A percentile compares a stretch with the other conserved stretches of the same genome.
phyloP scores from a whole-genome alignment of 2,329 filamentous ascomycete genomes.

The Penicillium crustosum region DNA sequence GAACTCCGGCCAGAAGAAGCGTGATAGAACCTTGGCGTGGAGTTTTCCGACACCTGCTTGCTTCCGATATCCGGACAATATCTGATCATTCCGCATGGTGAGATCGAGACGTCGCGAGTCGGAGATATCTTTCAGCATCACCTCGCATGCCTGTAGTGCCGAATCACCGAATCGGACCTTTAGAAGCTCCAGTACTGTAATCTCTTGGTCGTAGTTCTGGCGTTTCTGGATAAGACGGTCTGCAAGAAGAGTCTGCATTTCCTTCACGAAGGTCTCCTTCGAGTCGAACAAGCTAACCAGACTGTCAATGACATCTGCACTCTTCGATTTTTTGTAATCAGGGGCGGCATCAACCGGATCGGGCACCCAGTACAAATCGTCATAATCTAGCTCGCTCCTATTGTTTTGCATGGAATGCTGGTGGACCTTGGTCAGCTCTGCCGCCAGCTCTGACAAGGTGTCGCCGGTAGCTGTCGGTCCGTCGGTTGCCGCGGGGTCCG shows the following conservation, averaged over 20 bases:
- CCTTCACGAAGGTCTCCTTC: conserved; percentile 89
- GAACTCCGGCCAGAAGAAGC: conserved; percentile 88
- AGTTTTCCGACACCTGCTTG: conserved; percentile 48
- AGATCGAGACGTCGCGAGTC: conserved; percentile 76
- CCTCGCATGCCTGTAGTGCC: conserved; percentile 87
- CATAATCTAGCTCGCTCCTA: conserved; percentile 76
- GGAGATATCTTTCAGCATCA: conserved; percentile 92
- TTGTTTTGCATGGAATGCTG: conserved; percentile 47
- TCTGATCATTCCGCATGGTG: conserved; percentile 57
- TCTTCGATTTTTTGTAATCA: conserved; percentile 85
- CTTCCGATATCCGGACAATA: background rate
- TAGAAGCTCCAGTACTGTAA: conserved; percentile 79
- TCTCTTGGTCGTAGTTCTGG: conserved; percentile 72
- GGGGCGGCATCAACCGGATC: conserved; percentile 90
- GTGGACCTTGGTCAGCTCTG: conserved; percentile 49
- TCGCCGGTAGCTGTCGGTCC: conserved; percentile 37
- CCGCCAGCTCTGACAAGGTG: conserved; percentile 53
- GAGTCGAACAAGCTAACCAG: conserved; percentile 84
- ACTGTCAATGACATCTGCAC: conserved; percentile 87
- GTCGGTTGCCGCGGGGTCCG: conserved; percentile 50
- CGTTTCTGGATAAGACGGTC: conserved; percentile 71
- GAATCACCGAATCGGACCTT: conserved; percentile 86
- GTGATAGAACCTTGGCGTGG: conserved; percentile 82
- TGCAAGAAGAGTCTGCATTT: conserved; percentile 85
- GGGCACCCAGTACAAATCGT: conserved; percentile 90